A percentile compares a stretch with the other conserved stretches of the same genome.
Conservation (phyloP, 2,329 filamentous ascomycete species). For the Bipolaris victoriae region DNA sequence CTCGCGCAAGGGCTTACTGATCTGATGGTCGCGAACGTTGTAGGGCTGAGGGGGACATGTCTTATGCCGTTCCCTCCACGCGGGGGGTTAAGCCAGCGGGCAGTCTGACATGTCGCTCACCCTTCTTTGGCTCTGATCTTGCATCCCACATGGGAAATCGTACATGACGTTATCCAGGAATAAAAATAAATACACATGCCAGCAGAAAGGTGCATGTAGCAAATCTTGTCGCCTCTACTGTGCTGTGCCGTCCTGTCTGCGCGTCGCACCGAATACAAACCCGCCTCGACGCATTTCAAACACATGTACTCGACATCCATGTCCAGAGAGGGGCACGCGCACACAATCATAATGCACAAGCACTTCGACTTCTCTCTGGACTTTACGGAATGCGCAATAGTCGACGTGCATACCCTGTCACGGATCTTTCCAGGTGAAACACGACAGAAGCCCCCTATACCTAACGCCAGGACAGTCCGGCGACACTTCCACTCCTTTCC, state of each 20-base stretch:
- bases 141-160: background rate
- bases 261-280: constrained; percentile 1
- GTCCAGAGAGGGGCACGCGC: constrained; percentile 1
- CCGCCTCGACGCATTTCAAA: constrained; percentile 1
- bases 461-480: background rate
- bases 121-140: background rate
- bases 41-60: constrained; percentile 3
- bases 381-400: background rate
- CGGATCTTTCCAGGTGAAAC: constrained; percentile 2
- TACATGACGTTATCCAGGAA: background rate
- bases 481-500: constrained; percentile 1
- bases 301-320: background rate
- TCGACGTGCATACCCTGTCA: background rate
- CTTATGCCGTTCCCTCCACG: constrained; percentile 1
- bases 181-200: background rate
- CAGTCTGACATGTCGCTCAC: constrained; percentile 3
- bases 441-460: constrained; percentile 4
- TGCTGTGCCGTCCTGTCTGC: background rate
- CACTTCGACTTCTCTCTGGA: background rate
- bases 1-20: constrained; percentile 38
- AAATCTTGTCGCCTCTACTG: background rate
- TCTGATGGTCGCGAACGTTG: constrained; percentile 20
- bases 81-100: constrained; percentile 2
- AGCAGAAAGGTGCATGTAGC: background rate
- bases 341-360: constrained; percentile 4